Evolutionary conservation across 75 land plant genomes (phyloP).

Genomic region (Isoetes taiwanensis): DNA sequence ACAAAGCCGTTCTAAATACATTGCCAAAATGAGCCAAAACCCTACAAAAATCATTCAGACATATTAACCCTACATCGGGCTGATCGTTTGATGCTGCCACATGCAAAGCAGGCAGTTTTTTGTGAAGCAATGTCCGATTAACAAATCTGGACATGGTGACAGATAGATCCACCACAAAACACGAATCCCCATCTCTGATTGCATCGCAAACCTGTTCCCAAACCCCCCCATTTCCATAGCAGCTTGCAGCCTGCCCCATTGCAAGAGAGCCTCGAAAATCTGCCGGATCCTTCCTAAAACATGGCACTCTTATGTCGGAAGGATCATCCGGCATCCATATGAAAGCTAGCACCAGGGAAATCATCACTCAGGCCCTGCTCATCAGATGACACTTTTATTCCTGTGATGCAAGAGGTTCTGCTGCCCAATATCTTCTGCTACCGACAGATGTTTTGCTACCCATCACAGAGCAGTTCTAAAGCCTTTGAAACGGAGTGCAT

Average conservation of each 20-base stretch:
- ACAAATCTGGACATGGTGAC: conserved; percentile 3
- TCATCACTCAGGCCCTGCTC: no score
- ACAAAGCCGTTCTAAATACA: background rate
- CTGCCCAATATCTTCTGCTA: no score
- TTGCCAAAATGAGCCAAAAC: background rate
- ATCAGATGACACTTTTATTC: no score
- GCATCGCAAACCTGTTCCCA: conserved; percentile 1
- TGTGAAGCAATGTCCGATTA: background rate
- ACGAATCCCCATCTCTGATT: conserved; percentile 9
- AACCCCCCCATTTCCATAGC: background rate
- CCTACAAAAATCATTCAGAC: background rate
- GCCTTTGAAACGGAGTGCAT: no score
- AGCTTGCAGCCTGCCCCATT: conserved; percentile 11
- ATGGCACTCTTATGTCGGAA: no score
- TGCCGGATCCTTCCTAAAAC: no score
- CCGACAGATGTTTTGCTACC: no score
- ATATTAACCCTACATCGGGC: conserved; percentile 55
- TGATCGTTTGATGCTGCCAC: conserved; percentile 55
- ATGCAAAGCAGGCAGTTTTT: conserved; percentile 41
- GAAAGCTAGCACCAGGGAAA: no score
- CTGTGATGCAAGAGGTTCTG: no score
- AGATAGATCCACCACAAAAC: background rate
- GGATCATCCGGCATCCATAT: no score
- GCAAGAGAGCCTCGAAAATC: no score
- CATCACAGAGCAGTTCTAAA: no score